phyloP scores from a whole-genome alignment of 306 rosid species.

The Acmispon strigosus region DNA sequence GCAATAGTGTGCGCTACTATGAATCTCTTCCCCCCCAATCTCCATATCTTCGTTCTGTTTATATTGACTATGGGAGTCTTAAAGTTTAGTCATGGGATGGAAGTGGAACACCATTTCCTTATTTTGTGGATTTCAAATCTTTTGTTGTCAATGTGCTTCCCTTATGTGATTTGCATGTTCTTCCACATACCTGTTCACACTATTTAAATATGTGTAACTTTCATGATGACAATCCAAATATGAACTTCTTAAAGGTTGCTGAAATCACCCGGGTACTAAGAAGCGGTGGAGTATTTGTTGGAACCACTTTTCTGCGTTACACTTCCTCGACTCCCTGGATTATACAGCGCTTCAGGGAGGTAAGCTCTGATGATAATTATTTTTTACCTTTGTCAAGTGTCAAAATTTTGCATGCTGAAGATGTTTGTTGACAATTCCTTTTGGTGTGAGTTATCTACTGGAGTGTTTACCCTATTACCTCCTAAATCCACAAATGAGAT shows the following conservation, averaged over 20 bases:
- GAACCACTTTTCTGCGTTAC: slow-evolving; percentile 80
- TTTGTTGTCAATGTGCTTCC: neutral
- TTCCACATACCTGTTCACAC: neutral
- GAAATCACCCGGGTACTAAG: slow-evolving; percentile 67
- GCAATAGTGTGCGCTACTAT: neutral
- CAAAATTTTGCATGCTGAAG: neutral
- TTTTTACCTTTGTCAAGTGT: neutral
- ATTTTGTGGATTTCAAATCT: neutral
- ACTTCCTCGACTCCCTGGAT: slow-evolving; percentile 58
- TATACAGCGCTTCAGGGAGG: slow-evolving; percentile 51
- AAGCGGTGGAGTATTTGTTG: slow-evolving; percentile 83
- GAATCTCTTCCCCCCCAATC: neutral
- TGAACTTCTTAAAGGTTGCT: slow-evolving; percentile 47
- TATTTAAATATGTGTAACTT: neutral
- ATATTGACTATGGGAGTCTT: neutral
- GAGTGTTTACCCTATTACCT: neutral
- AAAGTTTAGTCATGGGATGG: neutral
- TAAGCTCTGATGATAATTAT: slow-evolving; percentile 17
- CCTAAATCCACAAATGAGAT: neutral
- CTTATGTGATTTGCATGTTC: neutral
- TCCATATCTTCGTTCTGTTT: neutral
- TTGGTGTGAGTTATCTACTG: neutral
- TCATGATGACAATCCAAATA: slow-evolving; percentile 4
- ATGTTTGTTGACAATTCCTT: neutral
- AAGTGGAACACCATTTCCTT: neutral